Conservation (phyloP, 331 rosid species). For the Stylosanthes scabra region DNA sequence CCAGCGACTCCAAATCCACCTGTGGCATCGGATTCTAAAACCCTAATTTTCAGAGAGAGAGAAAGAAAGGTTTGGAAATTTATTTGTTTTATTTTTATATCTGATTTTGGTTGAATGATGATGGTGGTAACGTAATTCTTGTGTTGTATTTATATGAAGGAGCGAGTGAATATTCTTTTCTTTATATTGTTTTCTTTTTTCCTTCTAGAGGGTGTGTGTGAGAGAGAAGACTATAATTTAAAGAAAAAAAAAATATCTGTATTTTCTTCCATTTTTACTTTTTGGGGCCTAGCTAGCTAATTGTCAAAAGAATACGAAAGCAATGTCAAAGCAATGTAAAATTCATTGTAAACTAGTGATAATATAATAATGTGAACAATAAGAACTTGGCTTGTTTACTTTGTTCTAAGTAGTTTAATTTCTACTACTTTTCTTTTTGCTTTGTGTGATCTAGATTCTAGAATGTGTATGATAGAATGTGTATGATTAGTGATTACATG, state of each 20-base stretch:
- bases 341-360: no score
- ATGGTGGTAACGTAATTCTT: not conserved
- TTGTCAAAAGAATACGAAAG: conserved; percentile 46
- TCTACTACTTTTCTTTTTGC: not conserved
- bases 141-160: conserved; percentile 31
- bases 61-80: not conserved
- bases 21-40: conserved; percentile 59
- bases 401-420: not conserved
- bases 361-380: no score
- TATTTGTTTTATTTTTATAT: not conserved
- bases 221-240: not conserved
- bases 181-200: not conserved
- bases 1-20: conserved; percentile 69
- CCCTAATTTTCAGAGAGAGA: conserved; percentile 11
- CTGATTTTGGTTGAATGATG: conserved; percentile 34
- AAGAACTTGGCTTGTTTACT: not conserved
- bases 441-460: not conserved
- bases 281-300: not conserved
- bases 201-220: conserved; percentile 23
- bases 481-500: no score
- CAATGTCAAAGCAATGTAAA: conserved; percentile 1
- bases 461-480: not conserved
- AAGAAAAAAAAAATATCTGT: no score
- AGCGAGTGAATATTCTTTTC: conserved; percentile 5
- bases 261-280: no score